Evolutionary conservation across 768 basidiomycete species (phyloP).

Genomic region (Flagelloscypha sp.): DNA sequence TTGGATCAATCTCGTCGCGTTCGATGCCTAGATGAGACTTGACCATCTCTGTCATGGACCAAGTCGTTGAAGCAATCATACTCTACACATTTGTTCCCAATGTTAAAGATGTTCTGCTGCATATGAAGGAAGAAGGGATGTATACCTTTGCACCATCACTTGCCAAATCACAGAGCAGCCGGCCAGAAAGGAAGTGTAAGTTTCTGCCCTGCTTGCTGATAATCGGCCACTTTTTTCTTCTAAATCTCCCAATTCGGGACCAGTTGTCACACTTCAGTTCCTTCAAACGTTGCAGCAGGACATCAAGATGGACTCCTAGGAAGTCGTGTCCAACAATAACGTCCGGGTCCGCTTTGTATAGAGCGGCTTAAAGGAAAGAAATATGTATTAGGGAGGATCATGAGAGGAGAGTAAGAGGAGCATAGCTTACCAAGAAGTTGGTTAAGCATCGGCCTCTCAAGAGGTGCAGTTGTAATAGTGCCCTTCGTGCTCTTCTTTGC

Average conservation of each 20-base stretch:
- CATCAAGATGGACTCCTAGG: constrained; percentile 80
- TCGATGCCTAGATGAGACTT: constrained; percentile 77
- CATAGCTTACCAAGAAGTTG: constrained; percentile 56
- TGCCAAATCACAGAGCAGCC: constrained; percentile 85
- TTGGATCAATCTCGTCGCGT: constrained; percentile 91
- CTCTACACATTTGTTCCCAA: constrained; percentile 39
- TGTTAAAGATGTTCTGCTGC: not conserved
- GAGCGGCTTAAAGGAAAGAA: constrained; percentile 38
- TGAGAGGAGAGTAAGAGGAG: not conserved
- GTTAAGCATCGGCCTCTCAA: constrained; percentile 82
- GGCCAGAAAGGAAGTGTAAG: constrained; percentile 72
- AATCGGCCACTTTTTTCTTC: constrained; percentile 72
- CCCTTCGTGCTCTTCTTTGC: constrained; percentile 61
- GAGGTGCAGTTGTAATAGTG: constrained; percentile 61
- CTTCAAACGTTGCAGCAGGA: constrained; percentile 83
- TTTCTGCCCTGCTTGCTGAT: constrained; percentile 82
- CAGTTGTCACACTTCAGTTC: constrained; percentile 89
- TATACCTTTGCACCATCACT: constrained; percentile 90
- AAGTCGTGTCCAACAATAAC: constrained; percentile 94
- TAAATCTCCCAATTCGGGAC: constrained; percentile 88
- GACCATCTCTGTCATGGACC: constrained; percentile 98
- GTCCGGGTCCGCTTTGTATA: constrained; percentile 88
- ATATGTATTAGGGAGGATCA: constrained; percentile 1
- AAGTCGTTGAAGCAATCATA: constrained; percentile 96
- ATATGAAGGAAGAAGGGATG: not conserved